phyloP scores from a whole-genome alignment of 2,329 filamentous ascomycete genomes.

The Botryotinia narcissicola region DNA sequence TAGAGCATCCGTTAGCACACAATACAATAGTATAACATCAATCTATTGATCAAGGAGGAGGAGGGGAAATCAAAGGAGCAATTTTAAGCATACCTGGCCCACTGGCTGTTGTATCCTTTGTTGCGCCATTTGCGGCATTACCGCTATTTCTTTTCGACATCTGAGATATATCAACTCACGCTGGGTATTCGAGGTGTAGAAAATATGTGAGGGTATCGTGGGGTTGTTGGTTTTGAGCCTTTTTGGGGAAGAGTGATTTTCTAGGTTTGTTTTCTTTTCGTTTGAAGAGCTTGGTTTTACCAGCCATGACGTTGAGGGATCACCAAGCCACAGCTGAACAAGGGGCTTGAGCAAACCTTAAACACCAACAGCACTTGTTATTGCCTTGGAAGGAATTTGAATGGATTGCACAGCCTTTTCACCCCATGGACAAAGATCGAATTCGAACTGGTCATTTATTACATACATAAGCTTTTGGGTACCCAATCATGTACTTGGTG shows the following conservation, averaged over 20 bases:
- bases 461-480: background rate
- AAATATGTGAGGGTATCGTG: background rate
- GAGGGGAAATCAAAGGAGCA: slow-evolving; percentile 12
- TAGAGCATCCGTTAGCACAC: slow-evolving; percentile 38
- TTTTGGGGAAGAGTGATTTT: background rate
- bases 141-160: slow-evolving; percentile 64
- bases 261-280: slow-evolving; percentile 16
- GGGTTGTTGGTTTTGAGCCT: background rate
- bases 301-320: slow-evolving; percentile 21
- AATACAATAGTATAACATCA: background rate
- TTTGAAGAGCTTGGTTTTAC: slow-evolving; percentile 18
- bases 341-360: slow-evolving; percentile 10
- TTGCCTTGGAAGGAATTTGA: slow-evolving; percentile 1
- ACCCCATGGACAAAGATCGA: background rate
- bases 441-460: background rate
- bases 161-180: slow-evolving; percentile 15
- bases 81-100: slow-evolving; percentile 43
- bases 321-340: slow-evolving; percentile 13
- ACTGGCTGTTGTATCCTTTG: slow-evolving; percentile 44
- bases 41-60: background rate
- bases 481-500: background rate
- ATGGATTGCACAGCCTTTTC: background rate
- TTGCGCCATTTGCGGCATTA: slow-evolving; percentile 48
- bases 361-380: background rate
- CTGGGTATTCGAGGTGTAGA: background rate